Conservation (phyloP, 441 rosid genomes). For the Erodium chrysanthum region DNA sequence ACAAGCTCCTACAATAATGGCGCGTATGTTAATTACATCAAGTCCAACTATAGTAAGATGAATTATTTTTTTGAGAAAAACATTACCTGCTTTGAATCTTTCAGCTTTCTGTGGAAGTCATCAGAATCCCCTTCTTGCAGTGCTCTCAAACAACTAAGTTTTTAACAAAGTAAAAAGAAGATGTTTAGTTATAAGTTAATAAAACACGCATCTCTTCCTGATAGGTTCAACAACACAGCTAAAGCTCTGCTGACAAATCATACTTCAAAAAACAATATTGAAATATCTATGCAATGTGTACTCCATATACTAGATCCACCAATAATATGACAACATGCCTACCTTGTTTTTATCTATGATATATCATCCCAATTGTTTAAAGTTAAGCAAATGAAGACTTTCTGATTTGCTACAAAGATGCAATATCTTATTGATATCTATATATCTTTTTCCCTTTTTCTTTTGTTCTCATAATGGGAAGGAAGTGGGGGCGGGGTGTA, state of each 20-base stretch:
- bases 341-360: background rate
- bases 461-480: too few species aligned
- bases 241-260: background rate
- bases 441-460: too few species aligned
- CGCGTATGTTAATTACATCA: conserved; percentile 15
- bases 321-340: background rate
- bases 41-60: conserved; percentile 14
- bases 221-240: background rate
- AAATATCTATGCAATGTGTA: background rate
- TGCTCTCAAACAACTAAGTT: conserved; percentile 73
- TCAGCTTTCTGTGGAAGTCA: conserved; percentile 54
- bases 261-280: background rate
- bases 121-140: conserved; percentile 72
- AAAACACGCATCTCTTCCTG: background rate
- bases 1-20: conserved; percentile 57
- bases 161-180: conserved; percentile 18
- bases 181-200: background rate
- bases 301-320: background rate
- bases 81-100: conserved; percentile 64
- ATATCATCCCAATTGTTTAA: too few species aligned
- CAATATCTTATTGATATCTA: too few species aligned
- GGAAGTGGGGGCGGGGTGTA: too few species aligned
- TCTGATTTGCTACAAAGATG: too few species aligned
- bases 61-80: conserved; percentile 14
- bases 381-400: too few species aligned